Evolutionary conservation across 2,329 filamentous ascomycete genomes (phyloP), one percentile per base, ranked within the genome.

Genomic region (Talaromyces verruculosus): DNA sequence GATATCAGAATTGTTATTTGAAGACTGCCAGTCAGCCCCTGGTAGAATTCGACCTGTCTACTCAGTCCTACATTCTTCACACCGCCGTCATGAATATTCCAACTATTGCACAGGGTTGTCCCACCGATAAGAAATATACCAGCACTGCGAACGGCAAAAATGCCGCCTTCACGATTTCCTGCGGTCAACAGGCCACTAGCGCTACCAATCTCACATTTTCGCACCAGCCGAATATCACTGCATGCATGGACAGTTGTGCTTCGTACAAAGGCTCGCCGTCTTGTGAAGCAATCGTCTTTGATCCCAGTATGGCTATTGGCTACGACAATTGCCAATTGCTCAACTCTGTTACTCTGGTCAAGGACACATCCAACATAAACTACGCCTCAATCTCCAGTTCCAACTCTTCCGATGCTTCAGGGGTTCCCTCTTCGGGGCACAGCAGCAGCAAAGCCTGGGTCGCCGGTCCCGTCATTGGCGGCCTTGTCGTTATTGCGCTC

Each of bases 261-360:
- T 43, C 45, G 7, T 33, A 61, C 15, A 19, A 10, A 4, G 58
- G 35, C 3, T 15, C n/a, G 30, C 8, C 47, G 15, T 28, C 25
- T 19, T 65, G 57, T 28, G 64, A 65, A 25, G 64, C 64, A 22
- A 13, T 65, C 15, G 28, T 61, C 4, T 61, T 61, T 41, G 64
- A 65, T 47, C 57, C 64, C 22, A 61, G 57, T 3, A n/a, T 65
- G 58, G 58, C n/a, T 15, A 35, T 25, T 8, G 64, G 57, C 11
- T 65, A 61, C n/a, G 64, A 61, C 19, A 65, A 65, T 41, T 65
- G 64, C 43, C 58, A 65, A n/a, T 37, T 65, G 19, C 37, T 65
- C 4, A 65, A 55, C 30, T 61, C 57, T 3, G 64, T 65, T 6
- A 37, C 60, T 25, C 35, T 65, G 37, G 47, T 61, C 19, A 35